Conservation (phyloP, 169 alveolate species). For the Eimeria tenella region DNA sequence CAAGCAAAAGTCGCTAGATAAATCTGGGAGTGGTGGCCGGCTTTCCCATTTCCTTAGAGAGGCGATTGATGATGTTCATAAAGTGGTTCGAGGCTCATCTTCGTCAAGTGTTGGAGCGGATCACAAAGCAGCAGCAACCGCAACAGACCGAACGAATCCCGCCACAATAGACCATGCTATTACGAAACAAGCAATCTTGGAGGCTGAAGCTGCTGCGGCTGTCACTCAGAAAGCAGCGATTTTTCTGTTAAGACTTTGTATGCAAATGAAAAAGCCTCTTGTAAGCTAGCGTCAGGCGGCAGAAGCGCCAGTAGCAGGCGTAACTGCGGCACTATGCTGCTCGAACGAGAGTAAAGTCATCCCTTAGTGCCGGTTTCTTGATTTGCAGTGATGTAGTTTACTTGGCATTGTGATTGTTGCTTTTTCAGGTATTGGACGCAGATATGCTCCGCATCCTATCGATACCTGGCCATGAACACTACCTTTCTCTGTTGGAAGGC, state of each 20-base stretch:
- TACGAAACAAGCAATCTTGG: background rate
- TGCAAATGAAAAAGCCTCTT: background rate
- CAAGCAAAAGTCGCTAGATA: background rate
- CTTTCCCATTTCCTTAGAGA: background rate
- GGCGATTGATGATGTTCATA: constrained; percentile 19
- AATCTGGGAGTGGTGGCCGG: constrained; percentile 13
- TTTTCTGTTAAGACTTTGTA: constrained; percentile 3
- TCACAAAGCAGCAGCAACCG: constrained; percentile 20
- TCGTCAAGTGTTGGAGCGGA: background rate
- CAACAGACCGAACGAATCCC: constrained; percentile 41
- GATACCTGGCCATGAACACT: constrained; percentile 36
- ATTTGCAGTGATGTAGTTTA: background rate
- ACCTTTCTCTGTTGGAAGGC: background rate
- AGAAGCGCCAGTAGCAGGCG: constrained; percentile 10
- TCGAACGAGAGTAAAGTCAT: background rate
- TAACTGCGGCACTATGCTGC: background rate
- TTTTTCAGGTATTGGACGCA: constrained; percentile 70
- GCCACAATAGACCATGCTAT: background rate
- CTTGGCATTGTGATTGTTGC: background rate
- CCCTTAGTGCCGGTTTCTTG: background rate
- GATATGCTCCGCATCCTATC: constrained; percentile 72
- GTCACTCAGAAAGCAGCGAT: constrained; percentile 21
- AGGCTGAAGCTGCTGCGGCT: constrained; percentile 48
- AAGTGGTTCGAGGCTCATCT: background rate
- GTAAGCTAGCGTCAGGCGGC: background rate